Conservation (phyloP, 2,329 filamentous ascomycete species). For the Ploettnerulaceae sp. region DNA sequence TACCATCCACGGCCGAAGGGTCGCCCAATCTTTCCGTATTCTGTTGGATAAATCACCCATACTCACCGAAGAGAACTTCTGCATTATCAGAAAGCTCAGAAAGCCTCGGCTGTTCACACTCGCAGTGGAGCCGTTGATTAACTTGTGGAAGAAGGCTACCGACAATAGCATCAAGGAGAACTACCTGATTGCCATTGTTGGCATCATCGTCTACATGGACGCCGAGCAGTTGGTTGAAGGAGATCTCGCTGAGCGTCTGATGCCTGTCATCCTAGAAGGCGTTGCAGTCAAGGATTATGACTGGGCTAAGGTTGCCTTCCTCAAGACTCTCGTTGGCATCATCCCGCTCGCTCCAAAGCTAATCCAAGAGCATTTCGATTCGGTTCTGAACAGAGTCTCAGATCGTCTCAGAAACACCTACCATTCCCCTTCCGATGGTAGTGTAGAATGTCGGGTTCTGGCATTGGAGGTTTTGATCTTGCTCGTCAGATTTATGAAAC, state of each 20-base stretch:
- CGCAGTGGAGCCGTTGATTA: slow-evolving; percentile 16
- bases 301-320: slow-evolving; percentile 23
- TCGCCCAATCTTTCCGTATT: slow-evolving; percentile 29
- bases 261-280: slow-evolving; percentile 27
- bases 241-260: slow-evolving; percentile 15
- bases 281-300: slow-evolving; percentile 26
- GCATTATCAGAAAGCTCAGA: slow-evolving; percentile 27
- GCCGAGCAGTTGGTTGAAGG: slow-evolving; percentile 13
- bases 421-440: slow-evolving; percentile 26
- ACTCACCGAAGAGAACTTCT: slow-evolving; percentile 30
- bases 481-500: slow-evolving; percentile 21
- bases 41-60: slow-evolving; percentile 28
- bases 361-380: slow-evolving; percentile 28
- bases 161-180: slow-evolving; percentile 21
- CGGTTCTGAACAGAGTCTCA: slow-evolving; percentile 30
- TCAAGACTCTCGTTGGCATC: slow-evolving; percentile 23
- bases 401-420: slow-evolving; percentile 29
- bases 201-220: slow-evolving; percentile 26
- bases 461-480: slow-evolving; percentile 30
- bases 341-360: slow-evolving; percentile 19
- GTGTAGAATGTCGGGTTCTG: slow-evolving; percentile 21
- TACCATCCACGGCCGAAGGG: slow-evolving; percentile 16
- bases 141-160: slow-evolving; percentile 14
- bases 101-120: slow-evolving; percentile 23
- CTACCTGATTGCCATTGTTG: slow-evolving; percentile 29